Conservation (phyloP, 345 rosid genomes). For the Hibiscus mutabilis region DNA sequence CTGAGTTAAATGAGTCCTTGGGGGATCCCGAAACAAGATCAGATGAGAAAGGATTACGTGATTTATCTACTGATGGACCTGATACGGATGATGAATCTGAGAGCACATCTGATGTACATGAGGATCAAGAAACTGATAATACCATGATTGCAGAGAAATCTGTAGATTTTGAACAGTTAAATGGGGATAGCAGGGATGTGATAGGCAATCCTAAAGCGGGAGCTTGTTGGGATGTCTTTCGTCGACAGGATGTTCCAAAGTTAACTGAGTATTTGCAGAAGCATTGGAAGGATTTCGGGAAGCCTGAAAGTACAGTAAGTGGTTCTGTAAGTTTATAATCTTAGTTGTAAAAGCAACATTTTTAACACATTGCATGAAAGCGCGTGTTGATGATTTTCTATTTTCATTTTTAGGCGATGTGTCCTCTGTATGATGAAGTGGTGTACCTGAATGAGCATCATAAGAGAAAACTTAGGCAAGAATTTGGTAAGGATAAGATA, state of each 20-base stretch:
- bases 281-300: slow-evolving; percentile 37
- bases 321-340: slow-evolving; percentile 44
- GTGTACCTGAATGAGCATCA: slow-evolving; percentile 52
- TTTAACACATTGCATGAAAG: slow-evolving; percentile 6
- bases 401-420: slow-evolving; percentile 42
- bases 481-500: slow-evolving; percentile 51
- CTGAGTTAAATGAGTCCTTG: slow-evolving; percentile 18
- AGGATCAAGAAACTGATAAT: slow-evolving; percentile 26
- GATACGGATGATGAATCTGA: slow-evolving; percentile 20
- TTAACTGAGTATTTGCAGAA: slow-evolving; percentile 46
- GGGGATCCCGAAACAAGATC: slow-evolving; percentile 20
- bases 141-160: slow-evolving; percentile 12
- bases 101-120: slow-evolving; percentile 19
- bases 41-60: slow-evolving; percentile 27
- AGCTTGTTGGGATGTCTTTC: slow-evolving; percentile 77
- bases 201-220: slow-evolving; percentile 33
- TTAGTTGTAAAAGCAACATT: slow-evolving; percentile 2
- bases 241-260: slow-evolving; percentile 73
- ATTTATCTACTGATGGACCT: slow-evolving; percentile 25
- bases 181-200: slow-evolving; percentile 14
- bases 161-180: slow-evolving; percentile 14
- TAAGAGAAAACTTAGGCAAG: slow-evolving; percentile 60
- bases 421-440: slow-evolving; percentile 58
- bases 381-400: slow-evolving; percentile 16
- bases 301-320: slow-evolving; percentile 20